A percentile compares a stretch with the other conserved stretches of the same genome.
Conservation (phyloP, 1,284 basidiomycete species). For the Salmacisia buchloeana region DNA sequence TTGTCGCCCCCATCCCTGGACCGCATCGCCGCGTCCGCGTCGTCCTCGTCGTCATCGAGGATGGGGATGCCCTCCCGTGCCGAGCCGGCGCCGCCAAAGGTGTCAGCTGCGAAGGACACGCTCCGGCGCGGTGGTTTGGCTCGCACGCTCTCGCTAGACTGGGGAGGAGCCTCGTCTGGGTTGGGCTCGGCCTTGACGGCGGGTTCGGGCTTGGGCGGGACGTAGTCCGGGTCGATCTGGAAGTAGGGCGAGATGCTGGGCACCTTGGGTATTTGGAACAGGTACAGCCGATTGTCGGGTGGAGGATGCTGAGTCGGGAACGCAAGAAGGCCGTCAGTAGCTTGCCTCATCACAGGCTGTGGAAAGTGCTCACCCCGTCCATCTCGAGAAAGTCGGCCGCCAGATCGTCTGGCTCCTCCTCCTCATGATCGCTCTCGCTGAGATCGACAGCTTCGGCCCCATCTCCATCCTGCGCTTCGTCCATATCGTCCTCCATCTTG, state of each 20-base stretch:
- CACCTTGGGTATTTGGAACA: slow-evolving; percentile 1
- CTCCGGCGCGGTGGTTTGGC: not conserved
- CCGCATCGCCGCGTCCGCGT: not conserved
- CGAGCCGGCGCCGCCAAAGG: not conserved
- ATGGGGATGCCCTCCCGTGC: not conserved
- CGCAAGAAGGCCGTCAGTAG: not conserved
- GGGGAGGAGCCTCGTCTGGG: not conserved
- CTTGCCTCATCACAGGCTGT: too few species aligned
- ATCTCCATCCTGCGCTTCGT: not conserved
- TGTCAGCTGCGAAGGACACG: slow-evolving; percentile 2
- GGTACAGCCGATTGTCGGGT: not conserved
- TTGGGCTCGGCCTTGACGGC: not conserved
- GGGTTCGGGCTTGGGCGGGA: slow-evolving; percentile 1
- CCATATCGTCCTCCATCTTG: not conserved
- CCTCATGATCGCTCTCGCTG: slow-evolving; percentile 3
- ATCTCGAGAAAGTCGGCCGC: not conserved
- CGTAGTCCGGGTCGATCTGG: not conserved
- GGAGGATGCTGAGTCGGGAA: not conserved
- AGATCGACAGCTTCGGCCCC: not conserved
- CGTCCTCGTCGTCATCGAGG: slow-evolving; percentile 1
- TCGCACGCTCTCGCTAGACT: not conserved
- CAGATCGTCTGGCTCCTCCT: not conserved
- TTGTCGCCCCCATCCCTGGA: not conserved
- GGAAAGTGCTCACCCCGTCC: not conserved
- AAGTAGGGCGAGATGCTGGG: slow-evolving; percentile 2